A percentile compares a stretch with the other conserved stretches of the same genome.
phyloP scores from a whole-genome alignment of 495 filamentous ascomycete species.

The Hypoxylon intermedium region DNA sequence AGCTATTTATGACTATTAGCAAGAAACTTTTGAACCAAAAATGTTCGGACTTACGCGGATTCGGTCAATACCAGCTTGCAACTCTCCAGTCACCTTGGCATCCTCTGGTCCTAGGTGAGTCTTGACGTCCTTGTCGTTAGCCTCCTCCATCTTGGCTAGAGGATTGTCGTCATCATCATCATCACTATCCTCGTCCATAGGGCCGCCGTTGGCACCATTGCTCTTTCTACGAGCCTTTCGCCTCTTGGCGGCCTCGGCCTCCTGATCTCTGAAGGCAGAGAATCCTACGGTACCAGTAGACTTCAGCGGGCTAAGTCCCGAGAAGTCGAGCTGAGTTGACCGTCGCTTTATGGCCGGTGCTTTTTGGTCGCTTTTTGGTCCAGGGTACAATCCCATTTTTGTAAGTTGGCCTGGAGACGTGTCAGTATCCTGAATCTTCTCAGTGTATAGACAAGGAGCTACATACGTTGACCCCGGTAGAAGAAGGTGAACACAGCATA shows the following conservation, averaged over 20 bases:
- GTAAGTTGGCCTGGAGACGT: conserved; percentile 75
- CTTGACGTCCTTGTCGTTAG: conserved; percentile 73
- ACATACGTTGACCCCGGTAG: conserved; percentile 93
- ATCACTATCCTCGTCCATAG: conserved; percentile 63
- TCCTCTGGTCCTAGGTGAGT: conserved; percentile 73
- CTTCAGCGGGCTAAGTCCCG: conserved; percentile 83
- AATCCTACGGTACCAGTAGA: conserved; percentile 87
- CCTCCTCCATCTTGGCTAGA: conserved; percentile 69
- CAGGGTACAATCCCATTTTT: conserved; percentile 86
- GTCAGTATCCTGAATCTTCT: conserved; percentile 28
- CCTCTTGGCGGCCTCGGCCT: conserved; percentile 54
- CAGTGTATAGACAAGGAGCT: neutral
- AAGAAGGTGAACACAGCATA: conserved; percentile 98
- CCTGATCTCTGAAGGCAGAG: conserved; percentile 80
- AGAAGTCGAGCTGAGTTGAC: conserved; percentile 80
- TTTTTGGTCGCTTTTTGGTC: conserved; percentile 64
- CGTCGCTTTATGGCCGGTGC: conserved; percentile 70
- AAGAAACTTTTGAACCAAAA: neutral
- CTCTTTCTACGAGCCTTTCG: conserved; percentile 65
- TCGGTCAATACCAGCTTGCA: conserved; percentile 88
- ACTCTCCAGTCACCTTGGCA: conserved; percentile 78
- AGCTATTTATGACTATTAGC: conserved; percentile 64
- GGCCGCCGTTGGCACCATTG: conserved; percentile 50
- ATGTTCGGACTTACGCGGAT: conserved; percentile 74
- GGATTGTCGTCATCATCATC: conserved; percentile 77